Conservation (phyloP, 768 basidiomycete species). For the Crassisporium funariophilum region DNA sequence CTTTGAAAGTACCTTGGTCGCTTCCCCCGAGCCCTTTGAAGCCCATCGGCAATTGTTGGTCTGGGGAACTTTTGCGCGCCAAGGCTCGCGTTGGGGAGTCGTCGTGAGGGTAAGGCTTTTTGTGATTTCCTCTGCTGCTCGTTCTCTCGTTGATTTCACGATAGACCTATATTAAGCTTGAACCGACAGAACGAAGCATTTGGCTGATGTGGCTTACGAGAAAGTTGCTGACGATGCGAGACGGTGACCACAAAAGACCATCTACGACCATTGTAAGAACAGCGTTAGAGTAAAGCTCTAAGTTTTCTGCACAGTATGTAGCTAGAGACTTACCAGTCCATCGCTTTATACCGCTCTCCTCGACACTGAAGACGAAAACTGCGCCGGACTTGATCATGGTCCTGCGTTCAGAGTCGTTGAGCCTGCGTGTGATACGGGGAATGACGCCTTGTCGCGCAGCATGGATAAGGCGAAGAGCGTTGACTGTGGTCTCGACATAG, state of each 20-base stretch:
- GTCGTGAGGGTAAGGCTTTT: constrained; percentile 54
- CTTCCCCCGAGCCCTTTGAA: constrained; percentile 32
- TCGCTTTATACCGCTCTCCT: constrained; percentile 85
- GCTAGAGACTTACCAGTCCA: constrained; percentile 64
- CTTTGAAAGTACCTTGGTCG: constrained; percentile 65
- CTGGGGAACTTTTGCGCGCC: constrained; percentile 42
- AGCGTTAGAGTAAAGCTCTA: constrained; percentile 16
- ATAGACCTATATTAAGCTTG: constrained; percentile 59
- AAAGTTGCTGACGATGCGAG: constrained; percentile 84
- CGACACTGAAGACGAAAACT: constrained; percentile 87
- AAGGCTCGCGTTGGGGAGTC: constrained; percentile 41
- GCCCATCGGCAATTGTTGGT: constrained; percentile 36
- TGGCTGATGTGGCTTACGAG: constrained; percentile 44
- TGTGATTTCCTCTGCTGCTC: constrained; percentile 53
- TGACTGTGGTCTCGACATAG: constrained; percentile 78
- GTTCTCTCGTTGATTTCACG: constrained; percentile 76
- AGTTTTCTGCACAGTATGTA: constrained; percentile 6
- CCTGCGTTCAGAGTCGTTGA: constrained; percentile 79
- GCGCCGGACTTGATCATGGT: constrained; percentile 68
- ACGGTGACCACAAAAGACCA: constrained; percentile 79
- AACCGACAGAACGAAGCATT: constrained; percentile 1
- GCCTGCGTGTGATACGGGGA: constrained; percentile 78
- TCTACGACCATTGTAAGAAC: constrained; percentile 35
- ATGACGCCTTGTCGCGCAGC: constrained; percentile 79
- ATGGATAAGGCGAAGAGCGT: constrained; percentile 82